Base-by-base conservation (phyloP, 257 asterid species). In the Euphrasia confusa region DNA sequence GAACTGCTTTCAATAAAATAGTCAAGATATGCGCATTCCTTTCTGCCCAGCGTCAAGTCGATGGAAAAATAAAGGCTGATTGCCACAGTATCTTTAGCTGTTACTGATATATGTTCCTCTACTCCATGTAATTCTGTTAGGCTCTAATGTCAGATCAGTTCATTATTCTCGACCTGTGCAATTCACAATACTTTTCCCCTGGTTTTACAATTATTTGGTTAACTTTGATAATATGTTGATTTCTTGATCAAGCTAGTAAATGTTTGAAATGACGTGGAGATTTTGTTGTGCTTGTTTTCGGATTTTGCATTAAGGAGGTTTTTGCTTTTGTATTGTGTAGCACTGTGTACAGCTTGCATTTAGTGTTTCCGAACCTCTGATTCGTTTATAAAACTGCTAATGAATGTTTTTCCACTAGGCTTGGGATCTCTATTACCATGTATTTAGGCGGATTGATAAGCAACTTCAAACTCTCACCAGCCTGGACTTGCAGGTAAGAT, bases 341-440 rank as follows among this genome's bases (percentile, higher is more conserved):
- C 56, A 54, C 64, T 67, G n/a, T 44, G 54, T 63, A 62, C 24
- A 59, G 60, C 67, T 35, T 70, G 40, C 56, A 47, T 59, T 55
- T 54, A 64, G 49, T 15, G 52, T 53, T 60, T 50, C 54, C 37
- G 49, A 35, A 7, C 56, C 40, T 35, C 40, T 1, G 40, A 26
- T 50, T 26, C 8, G 53, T 44, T 55, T 49, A 57, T 17, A 55
- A 52, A n/a, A 10, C 26, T 58, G 63, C 68, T 76, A 47, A 74
- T 74, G 73, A 44, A 39, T 24, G 60, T 49, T 60, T 60, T 62
- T 26, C 54, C 30, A 40, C 60, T 80, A 93, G 99, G 99, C 97
- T 70, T 93, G 99, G 99, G 99, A 93, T 89, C 86, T 89, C 52
- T 89, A 93, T 72, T 87, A 89, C 78, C 91, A 89, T 77, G 97